phyloP scores from a whole-genome alignment of 2,329 filamentous ascomycete genomes.

The Huntiella savannae region DNA sequence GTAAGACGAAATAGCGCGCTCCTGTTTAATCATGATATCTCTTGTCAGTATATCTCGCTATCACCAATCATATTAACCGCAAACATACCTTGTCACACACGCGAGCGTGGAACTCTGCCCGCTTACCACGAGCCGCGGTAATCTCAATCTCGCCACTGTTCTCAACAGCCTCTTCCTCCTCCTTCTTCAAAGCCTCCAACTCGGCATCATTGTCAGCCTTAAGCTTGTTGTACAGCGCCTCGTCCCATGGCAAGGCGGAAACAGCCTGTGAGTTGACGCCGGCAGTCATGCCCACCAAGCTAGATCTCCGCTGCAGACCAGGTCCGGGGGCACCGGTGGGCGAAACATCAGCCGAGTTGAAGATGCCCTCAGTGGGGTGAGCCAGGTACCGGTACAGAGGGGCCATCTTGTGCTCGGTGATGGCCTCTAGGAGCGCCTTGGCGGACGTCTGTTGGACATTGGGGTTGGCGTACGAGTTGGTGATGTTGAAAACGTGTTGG shows the following conservation, averaged over 20 bases:
- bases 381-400: slow-evolving; percentile 72
- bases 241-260: slow-evolving; percentile 73
- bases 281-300: slow-evolving; percentile 57
- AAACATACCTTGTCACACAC: slow-evolving; percentile 75
- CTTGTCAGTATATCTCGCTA: background rate
- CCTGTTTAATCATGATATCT: slow-evolving; percentile 30
- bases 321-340: slow-evolving; percentile 27
- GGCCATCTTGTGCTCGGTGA: slow-evolving; percentile 69
- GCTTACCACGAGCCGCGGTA: slow-evolving; percentile 77
- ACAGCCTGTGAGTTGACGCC: slow-evolving; percentile 44
- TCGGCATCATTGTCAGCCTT: slow-evolving; percentile 62
- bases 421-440: slow-evolving; percentile 63
- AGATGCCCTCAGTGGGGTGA: slow-evolving; percentile 61
- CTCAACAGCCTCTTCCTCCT: slow-evolving; percentile 85
- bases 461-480: slow-evolving; percentile 54
- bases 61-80: background rate
- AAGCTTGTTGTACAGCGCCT: slow-evolving; percentile 61
- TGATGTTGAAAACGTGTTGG: slow-evolving; percentile 74
- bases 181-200: slow-evolving; percentile 58
- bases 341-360: slow-evolving; percentile 45
- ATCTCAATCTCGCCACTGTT: slow-evolving; percentile 94
- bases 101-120: slow-evolving; percentile 87
- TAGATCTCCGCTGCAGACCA: slow-evolving; percentile 46
- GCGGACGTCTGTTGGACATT: slow-evolving; percentile 48
- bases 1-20: slow-evolving; percentile 82